Conservation (phyloP, 23 red algal genomes). For the Gracilaria domingensis region DNA sequence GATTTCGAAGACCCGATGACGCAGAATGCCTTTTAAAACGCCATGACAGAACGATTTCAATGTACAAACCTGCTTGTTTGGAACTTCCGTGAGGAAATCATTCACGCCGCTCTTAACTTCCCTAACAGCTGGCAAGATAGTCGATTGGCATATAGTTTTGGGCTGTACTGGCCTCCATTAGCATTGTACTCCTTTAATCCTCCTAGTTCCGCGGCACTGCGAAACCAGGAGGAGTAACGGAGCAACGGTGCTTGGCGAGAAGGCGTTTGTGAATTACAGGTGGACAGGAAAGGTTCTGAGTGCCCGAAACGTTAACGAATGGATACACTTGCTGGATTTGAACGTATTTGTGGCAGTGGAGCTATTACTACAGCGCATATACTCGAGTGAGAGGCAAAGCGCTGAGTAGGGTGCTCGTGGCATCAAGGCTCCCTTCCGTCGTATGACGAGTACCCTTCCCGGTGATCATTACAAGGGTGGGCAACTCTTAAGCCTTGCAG, state of each 20-base stretch:
- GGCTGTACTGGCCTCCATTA: too few species aligned
- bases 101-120: too few species aligned
- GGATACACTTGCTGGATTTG: background rate
- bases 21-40: background rate
- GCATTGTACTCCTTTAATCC: background rate
- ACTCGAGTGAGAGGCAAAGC: background rate
- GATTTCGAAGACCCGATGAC: too few species aligned
- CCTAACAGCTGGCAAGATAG: too few species aligned
- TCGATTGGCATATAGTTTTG: too few species aligned
- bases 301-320: background rate
- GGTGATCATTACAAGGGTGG: too few species aligned
- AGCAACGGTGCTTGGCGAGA: background rate
- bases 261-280: background rate
- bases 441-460: too few species aligned
- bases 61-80: background rate
- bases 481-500: too few species aligned
- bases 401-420: background rate
- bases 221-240: too few species aligned
- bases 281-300: background rate
- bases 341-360: background rate
- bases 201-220: background rate
- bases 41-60: background rate
- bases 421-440: background rate
- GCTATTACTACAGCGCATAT: background rate
- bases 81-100: background rate